Base-by-base conservation (phyloP, 371 early-diverging fungal species). In the Mortierella sp. region DNA sequence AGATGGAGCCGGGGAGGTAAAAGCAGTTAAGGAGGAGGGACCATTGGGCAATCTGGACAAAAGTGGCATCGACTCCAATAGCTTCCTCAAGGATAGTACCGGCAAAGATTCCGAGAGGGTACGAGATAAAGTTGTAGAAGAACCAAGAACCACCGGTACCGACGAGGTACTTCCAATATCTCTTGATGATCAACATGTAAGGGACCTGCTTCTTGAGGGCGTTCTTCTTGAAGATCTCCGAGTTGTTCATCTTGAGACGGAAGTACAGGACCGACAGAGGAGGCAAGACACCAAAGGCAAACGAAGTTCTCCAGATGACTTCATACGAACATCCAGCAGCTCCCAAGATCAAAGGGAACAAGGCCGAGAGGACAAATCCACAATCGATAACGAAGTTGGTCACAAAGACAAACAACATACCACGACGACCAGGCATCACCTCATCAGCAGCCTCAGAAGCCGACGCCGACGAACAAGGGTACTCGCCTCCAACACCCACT, bases 401-500 rank as follows among this genome's bases (percentile, higher is more conserved):
- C 88, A 89, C 92, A 76, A 91, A 72, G 63, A 92, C 89, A 81
- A 93, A 92, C 45, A 92, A 80, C 73, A 88, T 87, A 38, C 93
- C 93, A 70, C 93, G 91, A 45, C 75, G 86, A 26, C 91, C 84
- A 16, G 88, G 92, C 68, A 89, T 89, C 34, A 92, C 90, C 79
- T 91, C 91, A 76, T 93, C 92, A 24, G 93, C 91, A 31, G 92
- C 89, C 75, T 93, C 93, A 44, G 91, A 91, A 44, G 93, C 93
- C 21, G 92, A 89, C 10, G 92, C 92, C 45, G 90, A 90, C 8
- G 89, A 89, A 74, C 92, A 92, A n/a, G 93, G 93, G 78, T 92
- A 93, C 78, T 92, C 91, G 38, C 92, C 91, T 74, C 90, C 91
- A 7, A 90, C 90, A 79, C 90, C 90, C 21, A 90, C 90, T 71